A percentile compares a stretch with the other conserved stretches of the same genome.
These are phyloP conservation scores for Crithidia thermophila DNA, from an alignment of 208 protist species.

Conservation along the genomic window DNA sequence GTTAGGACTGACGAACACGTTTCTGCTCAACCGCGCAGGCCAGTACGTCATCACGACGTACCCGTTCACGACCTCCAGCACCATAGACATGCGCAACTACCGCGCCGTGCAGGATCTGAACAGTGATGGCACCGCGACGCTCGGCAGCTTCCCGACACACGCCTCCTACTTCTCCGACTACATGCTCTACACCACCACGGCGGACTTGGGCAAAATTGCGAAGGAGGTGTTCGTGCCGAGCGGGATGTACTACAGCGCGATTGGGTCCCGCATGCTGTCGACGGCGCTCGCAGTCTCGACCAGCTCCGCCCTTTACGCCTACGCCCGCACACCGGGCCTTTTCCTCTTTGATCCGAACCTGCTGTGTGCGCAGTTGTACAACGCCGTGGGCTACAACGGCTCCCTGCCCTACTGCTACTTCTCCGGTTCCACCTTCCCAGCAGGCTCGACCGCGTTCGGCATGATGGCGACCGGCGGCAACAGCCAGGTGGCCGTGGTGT, in stretches of 20 bases:
- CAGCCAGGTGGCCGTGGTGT: slow-evolving; percentile 48
- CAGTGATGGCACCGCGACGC: slow-evolving; percentile 5
- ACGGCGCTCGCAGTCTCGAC: not conserved
- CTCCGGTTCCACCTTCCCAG: slow-evolving; percentile 2
- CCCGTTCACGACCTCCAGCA: slow-evolving; percentile 14
- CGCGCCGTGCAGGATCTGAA: slow-evolving; percentile 38
- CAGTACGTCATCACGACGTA: slow-evolving; percentile 17
- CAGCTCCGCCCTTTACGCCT: slow-evolving; percentile 6
- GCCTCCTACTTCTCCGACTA: slow-evolving; percentile 59
- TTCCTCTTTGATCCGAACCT: slow-evolving; percentile 26
- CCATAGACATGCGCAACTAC: slow-evolving; percentile 8
- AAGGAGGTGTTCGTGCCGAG: slow-evolving; percentile 34
- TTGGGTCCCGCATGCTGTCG: slow-evolving; percentile 24
- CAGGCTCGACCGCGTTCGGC: slow-evolving; percentile 26
- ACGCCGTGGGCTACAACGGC: not conserved
- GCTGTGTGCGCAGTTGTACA: slow-evolving; percentile 25
- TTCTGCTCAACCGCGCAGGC: slow-evolving; percentile 42
- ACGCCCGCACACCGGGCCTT: slow-evolving; percentile 30
- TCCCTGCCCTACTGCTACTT: slow-evolving; percentile 17
- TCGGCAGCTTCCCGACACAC: slow-evolving; percentile 31
- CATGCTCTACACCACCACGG: slow-evolving; percentile 63
- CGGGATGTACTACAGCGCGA: slow-evolving; percentile 25
- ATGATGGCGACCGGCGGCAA: slow-evolving; percentile 25
- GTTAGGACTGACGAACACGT: slow-evolving; percentile 49
- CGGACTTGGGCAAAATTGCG: slow-evolving; percentile 39